These are phyloP conservation scores for Cladosporium colombiae DNA, from an alignment of 2,329 filamentous ascomycete genomes.

Conservation along the genomic window DNA sequence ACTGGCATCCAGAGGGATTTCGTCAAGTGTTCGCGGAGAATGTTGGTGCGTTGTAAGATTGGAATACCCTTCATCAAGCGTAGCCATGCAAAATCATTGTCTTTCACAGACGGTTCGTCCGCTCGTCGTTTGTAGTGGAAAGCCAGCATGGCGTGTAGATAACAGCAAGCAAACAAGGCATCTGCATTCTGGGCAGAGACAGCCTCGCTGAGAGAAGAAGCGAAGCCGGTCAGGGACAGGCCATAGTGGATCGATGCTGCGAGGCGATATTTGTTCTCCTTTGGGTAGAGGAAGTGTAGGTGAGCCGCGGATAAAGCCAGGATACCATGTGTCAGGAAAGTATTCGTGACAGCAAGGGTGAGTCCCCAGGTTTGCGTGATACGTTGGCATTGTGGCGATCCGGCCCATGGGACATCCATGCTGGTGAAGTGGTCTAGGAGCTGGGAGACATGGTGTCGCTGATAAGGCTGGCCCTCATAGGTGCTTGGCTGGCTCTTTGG, in stretches of 20 bases:
- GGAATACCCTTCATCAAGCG: conserved; percentile 17
- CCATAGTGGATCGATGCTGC: conserved; percentile 24
- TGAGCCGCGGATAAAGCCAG: conserved; percentile 88
- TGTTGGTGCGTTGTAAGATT: conserved; percentile 18
- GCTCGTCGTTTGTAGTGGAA: conserved; percentile 14
- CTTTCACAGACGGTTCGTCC: conserved; percentile 1
- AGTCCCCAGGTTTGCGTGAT: conserved; percentile 44
- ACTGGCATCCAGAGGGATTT: conserved; percentile 18
- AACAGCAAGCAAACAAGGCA: conserved; percentile 22
- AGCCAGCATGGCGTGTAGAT: conserved; percentile 16
- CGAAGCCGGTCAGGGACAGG: conserved; percentile 24
- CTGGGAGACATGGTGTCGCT: conserved; percentile 20
- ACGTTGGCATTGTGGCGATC: conserved; percentile 21
- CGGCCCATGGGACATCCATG: conserved; percentile 21
- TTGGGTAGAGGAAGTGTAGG: conserved; percentile 79
- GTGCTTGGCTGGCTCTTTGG: background rate
- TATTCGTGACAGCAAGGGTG: conserved; percentile 72
- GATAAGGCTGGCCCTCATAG: conserved; percentile 8
- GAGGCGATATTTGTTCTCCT: conserved; percentile 32
- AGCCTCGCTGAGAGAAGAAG: conserved; percentile 17
- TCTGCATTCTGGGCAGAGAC: conserved; percentile 23
- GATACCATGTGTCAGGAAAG: conserved; percentile 88
- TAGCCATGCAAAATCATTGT: conserved; percentile 18
- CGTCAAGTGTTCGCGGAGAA: conserved; percentile 11
- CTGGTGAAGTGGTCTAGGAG: conserved; percentile 25